A percentile compares a stretch with the other conserved stretches of the same genome.
Conservation (phyloP, 352 stramenopile genomes). For the Phytopythium helicoides region DNA sequence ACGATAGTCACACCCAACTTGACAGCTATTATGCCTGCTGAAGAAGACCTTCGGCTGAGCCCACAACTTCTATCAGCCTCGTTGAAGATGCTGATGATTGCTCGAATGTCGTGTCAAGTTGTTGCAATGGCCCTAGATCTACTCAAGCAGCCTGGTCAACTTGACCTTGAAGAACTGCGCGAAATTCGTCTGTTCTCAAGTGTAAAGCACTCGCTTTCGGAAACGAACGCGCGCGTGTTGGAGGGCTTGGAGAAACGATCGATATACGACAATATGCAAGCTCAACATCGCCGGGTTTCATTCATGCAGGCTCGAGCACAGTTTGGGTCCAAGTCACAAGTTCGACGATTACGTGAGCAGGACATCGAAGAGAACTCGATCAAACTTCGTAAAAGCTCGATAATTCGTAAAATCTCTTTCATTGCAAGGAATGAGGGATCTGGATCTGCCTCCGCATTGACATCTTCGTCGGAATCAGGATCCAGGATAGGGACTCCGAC, state of each 20-base stretch:
- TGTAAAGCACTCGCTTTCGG: constrained; percentile 14
- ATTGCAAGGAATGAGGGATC: too few relatives aligned
- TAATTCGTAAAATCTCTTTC: too few relatives aligned
- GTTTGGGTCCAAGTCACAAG: constrained; percentile 14
- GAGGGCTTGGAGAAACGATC: constrained; percentile 12
- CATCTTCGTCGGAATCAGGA: not conserved
- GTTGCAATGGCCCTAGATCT: constrained; percentile 13
- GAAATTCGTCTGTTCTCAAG: constrained; percentile 25
- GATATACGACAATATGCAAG: constrained; percentile 24
- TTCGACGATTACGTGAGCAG: not conserved
- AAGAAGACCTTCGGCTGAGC: too few relatives aligned
- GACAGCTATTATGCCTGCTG: too few relatives aligned
- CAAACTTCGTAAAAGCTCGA: not conserved
- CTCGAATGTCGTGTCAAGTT: constrained; percentile 7
- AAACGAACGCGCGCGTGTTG: constrained; percentile 11
- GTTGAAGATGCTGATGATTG: constrained; percentile 12
- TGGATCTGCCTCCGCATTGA: not conserved
- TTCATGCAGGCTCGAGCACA: constrained; percentile 16
- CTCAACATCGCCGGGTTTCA: not conserved
- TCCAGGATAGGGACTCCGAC: too few relatives aligned
- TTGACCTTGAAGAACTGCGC: constrained; percentile 13
- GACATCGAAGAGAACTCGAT: not conserved
- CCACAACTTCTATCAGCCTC: too few relatives aligned
- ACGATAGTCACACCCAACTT: too few relatives aligned
- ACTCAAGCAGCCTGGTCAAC: constrained; percentile 18